Evolutionary conservation across 179 eudicot genomes (phyloP).

Genomic region (Nepenthes alata): DNA sequence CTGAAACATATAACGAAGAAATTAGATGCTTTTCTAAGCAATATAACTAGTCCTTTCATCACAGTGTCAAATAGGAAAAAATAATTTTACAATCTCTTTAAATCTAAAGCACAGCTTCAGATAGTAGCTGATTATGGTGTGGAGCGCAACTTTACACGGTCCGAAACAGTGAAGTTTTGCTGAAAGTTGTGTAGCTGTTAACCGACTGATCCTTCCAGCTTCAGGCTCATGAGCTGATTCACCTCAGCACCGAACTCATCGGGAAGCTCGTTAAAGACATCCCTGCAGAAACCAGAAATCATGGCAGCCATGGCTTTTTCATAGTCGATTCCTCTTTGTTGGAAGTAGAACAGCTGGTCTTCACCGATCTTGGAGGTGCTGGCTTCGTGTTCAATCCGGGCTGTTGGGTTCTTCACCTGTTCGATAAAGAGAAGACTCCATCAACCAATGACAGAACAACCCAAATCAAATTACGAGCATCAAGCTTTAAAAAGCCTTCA

Average conservation of each 20-base stretch:
- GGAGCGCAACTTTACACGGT: too few relatives aligned
- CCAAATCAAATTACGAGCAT: too few relatives aligned
- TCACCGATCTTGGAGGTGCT: conserved; percentile 90
- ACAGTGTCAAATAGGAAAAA: too few relatives aligned
- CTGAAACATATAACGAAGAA: too few relatives aligned
- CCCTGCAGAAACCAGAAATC: conserved; percentile 90
- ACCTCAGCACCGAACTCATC: conserved; percentile 95
- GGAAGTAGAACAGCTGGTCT: conserved; percentile 90
- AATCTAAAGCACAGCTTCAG: too few relatives aligned
- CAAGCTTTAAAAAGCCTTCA: too few relatives aligned
- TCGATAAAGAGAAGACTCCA: neutral
- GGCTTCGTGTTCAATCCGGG: conserved; percentile 92
- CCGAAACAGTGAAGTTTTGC: too few relatives aligned
- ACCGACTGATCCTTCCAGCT: conserved; percentile 92
- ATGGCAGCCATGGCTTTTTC: conserved; percentile 92
- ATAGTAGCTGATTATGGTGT: too few relatives aligned
- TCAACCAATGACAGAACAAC: neutral
- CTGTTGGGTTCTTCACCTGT: conserved; percentile 63
- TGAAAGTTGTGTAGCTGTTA: conserved; percentile 12
- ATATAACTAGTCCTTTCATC: too few relatives aligned
- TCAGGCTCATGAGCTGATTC: conserved; percentile 91
- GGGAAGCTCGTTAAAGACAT: conserved; percentile 87
- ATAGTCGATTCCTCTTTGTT: conserved; percentile 79
- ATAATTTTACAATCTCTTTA: too few relatives aligned
- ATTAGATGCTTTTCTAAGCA: too few relatives aligned